These are phyloP conservation scores for Apiospora arundinis DNA, from an alignment of 2,329 filamentous ascomycete species.

Conservation along the genomic window DNA sequence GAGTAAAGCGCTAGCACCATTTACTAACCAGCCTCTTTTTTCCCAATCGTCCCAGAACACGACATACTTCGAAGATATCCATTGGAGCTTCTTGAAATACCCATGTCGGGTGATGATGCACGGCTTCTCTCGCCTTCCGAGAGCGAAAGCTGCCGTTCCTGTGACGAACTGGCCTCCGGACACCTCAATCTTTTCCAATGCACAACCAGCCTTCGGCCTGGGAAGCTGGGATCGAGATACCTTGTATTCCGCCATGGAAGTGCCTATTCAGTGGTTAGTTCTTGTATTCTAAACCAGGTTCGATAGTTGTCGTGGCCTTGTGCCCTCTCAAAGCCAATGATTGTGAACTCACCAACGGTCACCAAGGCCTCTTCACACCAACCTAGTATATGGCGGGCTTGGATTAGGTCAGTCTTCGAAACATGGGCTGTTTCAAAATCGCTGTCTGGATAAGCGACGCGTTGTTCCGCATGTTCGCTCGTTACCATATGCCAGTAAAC, in stretches of 20 bases:
- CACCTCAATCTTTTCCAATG: slow-evolving; percentile 35
- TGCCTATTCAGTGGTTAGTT: too few relatives aligned
- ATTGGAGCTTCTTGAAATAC: slow-evolving; percentile 37
- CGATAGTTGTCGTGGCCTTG: too few relatives aligned
- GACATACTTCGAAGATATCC: slow-evolving; percentile 38
- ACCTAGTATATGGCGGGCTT: slow-evolving; percentile 39
- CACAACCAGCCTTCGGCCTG: not conserved
- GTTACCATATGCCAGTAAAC: slow-evolving; percentile 42
- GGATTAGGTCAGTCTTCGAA: too few relatives aligned
- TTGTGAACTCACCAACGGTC: too few relatives aligned
- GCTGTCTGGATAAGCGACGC: slow-evolving; percentile 37
- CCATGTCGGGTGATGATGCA: slow-evolving; percentile 30
- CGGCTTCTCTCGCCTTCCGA: slow-evolving; percentile 37
- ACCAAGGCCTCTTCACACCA: not conserved
- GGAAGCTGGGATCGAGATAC: not conserved
- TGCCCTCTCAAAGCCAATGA: too few relatives aligned
- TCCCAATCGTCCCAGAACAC: slow-evolving; percentile 43
- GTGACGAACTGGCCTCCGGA: slow-evolving; percentile 35
- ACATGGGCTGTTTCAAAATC: slow-evolving; percentile 6
- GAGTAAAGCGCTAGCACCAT: slow-evolving; percentile 44
- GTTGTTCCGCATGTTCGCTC: slow-evolving; percentile 29
- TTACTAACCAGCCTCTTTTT: slow-evolving; percentile 43
- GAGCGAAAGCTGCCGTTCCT: slow-evolving; percentile 31
- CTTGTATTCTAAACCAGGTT: too few relatives aligned
- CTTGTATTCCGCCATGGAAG: too few relatives aligned